Conservation (phyloP, 108 stramenopile species). For the Cyclostephanos tholiformis region DNA sequence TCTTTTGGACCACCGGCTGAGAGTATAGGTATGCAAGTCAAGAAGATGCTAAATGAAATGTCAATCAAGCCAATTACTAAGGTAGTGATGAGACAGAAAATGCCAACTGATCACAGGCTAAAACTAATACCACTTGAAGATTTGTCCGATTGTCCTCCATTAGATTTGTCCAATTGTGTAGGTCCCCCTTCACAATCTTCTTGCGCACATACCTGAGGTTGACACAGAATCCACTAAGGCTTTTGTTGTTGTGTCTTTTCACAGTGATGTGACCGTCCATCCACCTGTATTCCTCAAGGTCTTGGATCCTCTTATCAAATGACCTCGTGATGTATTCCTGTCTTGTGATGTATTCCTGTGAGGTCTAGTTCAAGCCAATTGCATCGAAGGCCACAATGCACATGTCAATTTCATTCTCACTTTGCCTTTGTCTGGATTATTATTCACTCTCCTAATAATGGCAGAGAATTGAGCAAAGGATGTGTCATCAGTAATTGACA, state of each 20-base stretch:
- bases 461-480: not conserved
- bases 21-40: no score
- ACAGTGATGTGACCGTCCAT: not conserved
- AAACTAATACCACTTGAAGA: no score
- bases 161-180: conserved; percentile 8
- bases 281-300: not conserved
- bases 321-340: not conserved
- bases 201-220: not conserved
- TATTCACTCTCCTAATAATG: not conserved
- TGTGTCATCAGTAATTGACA: not conserved
- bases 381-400: not conserved
- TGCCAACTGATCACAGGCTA: no score
- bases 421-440: not conserved
- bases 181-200: not conserved
- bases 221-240: conserved; percentile 5
- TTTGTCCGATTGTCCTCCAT: no score
- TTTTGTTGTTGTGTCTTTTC: not conserved
- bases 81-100: no score
- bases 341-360: not conserved
- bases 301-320: not conserved
- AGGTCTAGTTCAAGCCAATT: not conserved
- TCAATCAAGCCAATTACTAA: no score
- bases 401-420: not conserved
- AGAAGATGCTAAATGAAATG: no score
- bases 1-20: no score